Percentiles rank a stretch among this genome's conserved stretches.
Evolutionary conservation across 2,329 filamentous ascomycete species (phyloP).

Genomic region (Fusarium temperatum): DNA sequence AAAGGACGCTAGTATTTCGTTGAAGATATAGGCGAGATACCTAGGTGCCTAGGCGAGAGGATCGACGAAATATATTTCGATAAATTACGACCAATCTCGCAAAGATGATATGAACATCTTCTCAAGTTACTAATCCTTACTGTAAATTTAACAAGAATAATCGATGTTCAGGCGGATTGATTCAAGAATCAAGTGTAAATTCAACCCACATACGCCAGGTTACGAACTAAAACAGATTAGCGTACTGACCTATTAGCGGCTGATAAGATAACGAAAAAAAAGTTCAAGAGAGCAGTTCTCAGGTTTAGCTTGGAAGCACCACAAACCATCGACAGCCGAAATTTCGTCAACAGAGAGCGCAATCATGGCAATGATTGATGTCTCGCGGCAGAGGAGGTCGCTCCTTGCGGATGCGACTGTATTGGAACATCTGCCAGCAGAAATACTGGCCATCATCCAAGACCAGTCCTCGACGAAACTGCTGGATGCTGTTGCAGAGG

Average conservation of each 20-base stretch:
- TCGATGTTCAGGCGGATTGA: background rate
- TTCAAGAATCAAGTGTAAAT: background rate
- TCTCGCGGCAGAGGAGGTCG: slow-evolving; percentile 64
- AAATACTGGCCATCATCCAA: slow-evolving; percentile 74
- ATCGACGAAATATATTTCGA: background rate
- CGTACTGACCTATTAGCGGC: background rate
- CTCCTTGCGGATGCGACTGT: slow-evolving; percentile 63
- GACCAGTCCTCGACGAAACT: slow-evolving; percentile 71
- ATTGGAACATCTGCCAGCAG: slow-evolving; percentile 71
- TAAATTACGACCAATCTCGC: background rate
- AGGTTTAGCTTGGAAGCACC: slow-evolving; percentile 36
- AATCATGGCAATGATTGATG: slow-evolving; percentile 65
- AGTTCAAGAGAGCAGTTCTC: slow-evolving; percentile 46
- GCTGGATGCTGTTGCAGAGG: slow-evolving; percentile 74
- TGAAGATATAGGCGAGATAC: background rate
- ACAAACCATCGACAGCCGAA: slow-evolving; percentile 38
- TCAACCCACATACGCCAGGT: background rate
- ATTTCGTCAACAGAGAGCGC: slow-evolving; percentile 44
- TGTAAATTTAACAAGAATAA: background rate
- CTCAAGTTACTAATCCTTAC: too few relatives aligned
- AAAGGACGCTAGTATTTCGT: background rate
- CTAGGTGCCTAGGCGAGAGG: background rate
- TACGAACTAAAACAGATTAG: slow-evolving; percentile 23
- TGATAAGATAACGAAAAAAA: slow-evolving; percentile 48
- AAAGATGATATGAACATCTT: background rate